Evolutionary conservation across 1,284 basidiomycete genomes (phyloP).

Genomic region (Cutaneotrichosporon sp.): DNA sequence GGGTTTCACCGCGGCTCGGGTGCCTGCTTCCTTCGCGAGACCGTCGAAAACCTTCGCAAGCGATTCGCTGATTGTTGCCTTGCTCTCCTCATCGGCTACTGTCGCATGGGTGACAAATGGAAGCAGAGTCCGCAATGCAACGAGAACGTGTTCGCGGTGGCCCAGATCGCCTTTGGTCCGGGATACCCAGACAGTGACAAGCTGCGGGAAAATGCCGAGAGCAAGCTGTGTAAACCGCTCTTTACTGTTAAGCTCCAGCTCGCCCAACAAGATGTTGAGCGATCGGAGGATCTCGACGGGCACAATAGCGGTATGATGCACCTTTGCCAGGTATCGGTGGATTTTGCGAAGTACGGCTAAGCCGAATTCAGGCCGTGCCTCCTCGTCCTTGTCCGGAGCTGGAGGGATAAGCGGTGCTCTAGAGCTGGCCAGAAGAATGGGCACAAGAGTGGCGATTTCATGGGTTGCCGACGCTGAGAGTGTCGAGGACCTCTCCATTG

Average conservation of each 20-base stretch:
- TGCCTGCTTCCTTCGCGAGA: constrained; percentile 60
- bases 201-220: constrained; percentile 56
- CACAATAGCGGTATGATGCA: constrained; percentile 61
- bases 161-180: constrained; percentile 61
- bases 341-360: constrained; percentile 60
- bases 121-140: constrained; percentile 63
- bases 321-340: constrained; percentile 60
- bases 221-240: constrained; percentile 59
- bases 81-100: constrained; percentile 15
- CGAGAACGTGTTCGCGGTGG: constrained; percentile 55
- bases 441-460: constrained; percentile 64
- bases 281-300: constrained; percentile 66
- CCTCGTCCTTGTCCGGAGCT: constrained; percentile 1
- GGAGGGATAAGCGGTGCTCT: constrained; percentile 34
- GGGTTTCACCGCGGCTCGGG: constrained; percentile 54
- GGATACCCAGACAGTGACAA: constrained; percentile 68
- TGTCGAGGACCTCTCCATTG: no score
- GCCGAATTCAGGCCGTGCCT: constrained; percentile 45
- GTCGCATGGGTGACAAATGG: constrained; percentile 58
- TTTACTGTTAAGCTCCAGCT: constrained; percentile 66
- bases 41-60: constrained; percentile 52
- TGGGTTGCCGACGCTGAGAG: background rate
- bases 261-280: constrained; percentile 63
- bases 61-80: constrained; percentile 47
- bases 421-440: constrained; percentile 59